These are phyloP conservation scores for Coemansia sp. DNA, from an alignment of 192 early-diverging fungal genomes.

Conservation along the genomic window DNA sequence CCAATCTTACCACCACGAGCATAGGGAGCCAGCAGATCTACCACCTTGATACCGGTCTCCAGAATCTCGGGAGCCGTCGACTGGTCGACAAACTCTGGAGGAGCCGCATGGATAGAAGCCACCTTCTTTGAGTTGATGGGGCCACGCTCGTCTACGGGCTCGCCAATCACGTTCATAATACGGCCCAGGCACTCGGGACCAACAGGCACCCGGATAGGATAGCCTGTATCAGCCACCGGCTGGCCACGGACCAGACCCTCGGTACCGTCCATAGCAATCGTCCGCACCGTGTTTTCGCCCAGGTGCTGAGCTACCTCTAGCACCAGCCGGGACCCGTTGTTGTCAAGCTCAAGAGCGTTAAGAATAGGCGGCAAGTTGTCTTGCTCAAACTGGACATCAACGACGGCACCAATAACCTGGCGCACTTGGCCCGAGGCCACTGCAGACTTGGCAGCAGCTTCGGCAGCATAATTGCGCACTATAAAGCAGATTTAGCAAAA, in stretches of 20 bases:
- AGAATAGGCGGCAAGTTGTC: constrained; percentile 89
- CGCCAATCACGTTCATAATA: constrained; percentile 99
- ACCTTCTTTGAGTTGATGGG: constrained; percentile 89
- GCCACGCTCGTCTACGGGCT: constrained; percentile 97
- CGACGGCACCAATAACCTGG: constrained; percentile 96
- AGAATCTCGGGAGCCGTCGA: constrained; percentile 91
- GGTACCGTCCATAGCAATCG: constrained; percentile 99
- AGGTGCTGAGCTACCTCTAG: constrained; percentile 95
- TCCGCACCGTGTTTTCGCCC: constrained; percentile 98
- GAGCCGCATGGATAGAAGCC: constrained; percentile 85
- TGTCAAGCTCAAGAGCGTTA: constrained; percentile 93
- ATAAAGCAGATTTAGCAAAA: constrained; percentile 6
- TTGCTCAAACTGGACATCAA: constrained; percentile 94
- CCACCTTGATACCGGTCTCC: constrained; percentile 98
- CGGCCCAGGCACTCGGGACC: constrained; percentile 94
- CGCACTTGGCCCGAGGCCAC: constrained; percentile 78
- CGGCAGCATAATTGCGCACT: constrained; percentile 65
- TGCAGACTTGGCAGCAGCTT: constrained; percentile 46
- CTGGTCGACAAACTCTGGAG: constrained; percentile 95
- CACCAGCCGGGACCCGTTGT: constrained; percentile 78
- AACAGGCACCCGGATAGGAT: constrained; percentile 89
- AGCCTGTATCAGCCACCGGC: constrained; percentile 88
- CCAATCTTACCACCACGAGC: constrained; percentile 98
- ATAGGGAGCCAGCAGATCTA: constrained; percentile 96
- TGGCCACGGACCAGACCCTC: constrained; percentile 97